Percentiles rank a stretch among this genome's conserved stretches.
Evolutionary conservation across 441 rosid species (phyloP).

Genomic region (Erodium trifolium): DNA sequence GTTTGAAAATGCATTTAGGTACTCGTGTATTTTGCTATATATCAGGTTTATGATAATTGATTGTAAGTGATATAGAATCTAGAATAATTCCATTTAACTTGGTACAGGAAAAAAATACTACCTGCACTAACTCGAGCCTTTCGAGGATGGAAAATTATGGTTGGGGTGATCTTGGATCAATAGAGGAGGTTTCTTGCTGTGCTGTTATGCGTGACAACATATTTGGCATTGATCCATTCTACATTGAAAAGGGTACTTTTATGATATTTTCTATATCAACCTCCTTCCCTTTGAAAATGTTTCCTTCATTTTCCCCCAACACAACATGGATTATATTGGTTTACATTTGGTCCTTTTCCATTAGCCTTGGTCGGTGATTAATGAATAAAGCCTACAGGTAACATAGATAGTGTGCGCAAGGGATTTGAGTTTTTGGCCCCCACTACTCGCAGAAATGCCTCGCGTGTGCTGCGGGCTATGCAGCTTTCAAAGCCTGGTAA

Average conservation of each 20-base stretch:
- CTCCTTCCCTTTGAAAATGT: neutral
- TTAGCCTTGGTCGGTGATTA: constrained; percentile 7
- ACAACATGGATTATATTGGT: neutral
- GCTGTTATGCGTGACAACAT: constrained; percentile 43
- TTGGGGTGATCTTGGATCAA: constrained; percentile 56
- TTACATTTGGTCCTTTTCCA: neutral
- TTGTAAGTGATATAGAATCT: constrained; percentile 1
- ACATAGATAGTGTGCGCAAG: constrained; percentile 37
- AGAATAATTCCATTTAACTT: constrained; percentile 20
- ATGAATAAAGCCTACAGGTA: constrained; percentile 31
- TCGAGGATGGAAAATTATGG: constrained; percentile 66
- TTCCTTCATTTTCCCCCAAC: neutral
- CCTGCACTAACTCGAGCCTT: constrained; percentile 26
- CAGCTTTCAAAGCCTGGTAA: constrained; percentile 90
- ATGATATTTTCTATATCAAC: neutral
- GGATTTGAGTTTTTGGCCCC: constrained; percentile 91
- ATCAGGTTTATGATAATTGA: neutral
- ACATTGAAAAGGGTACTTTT: constrained; percentile 61
- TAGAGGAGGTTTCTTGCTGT: constrained; percentile 26
- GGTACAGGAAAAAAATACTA: constrained; percentile 38
- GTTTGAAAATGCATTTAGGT: too few relatives aligned
- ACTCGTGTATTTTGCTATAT: neutral
- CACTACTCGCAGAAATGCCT: constrained; percentile 76
- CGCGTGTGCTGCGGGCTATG: constrained; percentile 92
- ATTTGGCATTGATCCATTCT: constrained; percentile 80